phyloP scores from a whole-genome alignment of 1,284 basidiomycete genomes.

The Leccinum griseonigrum region DNA sequence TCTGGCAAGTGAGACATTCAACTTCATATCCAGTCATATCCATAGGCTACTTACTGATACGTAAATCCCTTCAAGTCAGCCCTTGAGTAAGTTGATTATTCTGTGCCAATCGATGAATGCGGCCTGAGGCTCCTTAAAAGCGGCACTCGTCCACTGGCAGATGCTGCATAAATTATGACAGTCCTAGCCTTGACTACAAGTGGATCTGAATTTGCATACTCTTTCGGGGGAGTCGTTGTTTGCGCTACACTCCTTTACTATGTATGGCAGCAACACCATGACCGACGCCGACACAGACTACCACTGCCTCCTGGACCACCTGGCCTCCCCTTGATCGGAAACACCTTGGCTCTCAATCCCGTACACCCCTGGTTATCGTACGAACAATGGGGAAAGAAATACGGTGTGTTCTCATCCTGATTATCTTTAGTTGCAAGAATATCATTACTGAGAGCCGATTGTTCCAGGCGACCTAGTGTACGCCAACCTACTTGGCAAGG shows the following conservation, averaged over 20 bases:
- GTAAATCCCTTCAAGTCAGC: not conserved
- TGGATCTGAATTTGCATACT: slow-evolving; percentile 5
- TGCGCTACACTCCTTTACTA: slow-evolving; percentile 4
- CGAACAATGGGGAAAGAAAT: slow-evolving; percentile 27
- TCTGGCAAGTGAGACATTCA: not conserved
- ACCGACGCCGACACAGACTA: slow-evolving; percentile 15
- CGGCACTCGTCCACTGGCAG: not conserved
- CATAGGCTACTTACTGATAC: not conserved
- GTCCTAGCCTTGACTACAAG: not conserved
- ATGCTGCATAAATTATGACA: not conserved
- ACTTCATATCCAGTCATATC: not conserved
- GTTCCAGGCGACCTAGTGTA: slow-evolving; percentile 36
- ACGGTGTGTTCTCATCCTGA: slow-evolving; percentile 19
- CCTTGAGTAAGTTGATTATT: not conserved
- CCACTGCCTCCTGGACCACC: slow-evolving; percentile 31
- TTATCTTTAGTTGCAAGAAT: not conserved
- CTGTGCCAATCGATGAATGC: not conserved
- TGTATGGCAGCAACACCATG: slow-evolving; percentile 16
- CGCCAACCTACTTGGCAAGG: slow-evolving; percentile 34
- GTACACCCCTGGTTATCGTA: slow-evolving; percentile 31
- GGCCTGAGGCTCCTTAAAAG: not conserved
- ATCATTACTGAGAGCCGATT: not conserved
- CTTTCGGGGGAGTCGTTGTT: slow-evolving; percentile 10
- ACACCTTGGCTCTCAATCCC: slow-evolving; percentile 16
- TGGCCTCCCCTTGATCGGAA: slow-evolving; percentile 31